Evolutionary conservation across 2,329 filamentous ascomycete genomes (phyloP).

Genomic region (Beauveria sp.): DNA sequence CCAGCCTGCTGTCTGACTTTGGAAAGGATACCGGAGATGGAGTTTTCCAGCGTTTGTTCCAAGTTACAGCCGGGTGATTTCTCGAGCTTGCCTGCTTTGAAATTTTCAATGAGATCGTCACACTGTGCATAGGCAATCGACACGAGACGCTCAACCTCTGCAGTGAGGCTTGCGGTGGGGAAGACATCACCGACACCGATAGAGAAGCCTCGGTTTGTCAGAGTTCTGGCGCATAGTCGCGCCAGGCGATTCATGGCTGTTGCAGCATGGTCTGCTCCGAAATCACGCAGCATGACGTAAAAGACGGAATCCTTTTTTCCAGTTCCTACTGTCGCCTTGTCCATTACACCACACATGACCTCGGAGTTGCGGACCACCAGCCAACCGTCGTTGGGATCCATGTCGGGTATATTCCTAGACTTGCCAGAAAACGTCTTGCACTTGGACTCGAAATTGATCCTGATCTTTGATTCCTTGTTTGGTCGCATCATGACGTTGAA

Average conservation of each 20-base stretch:
- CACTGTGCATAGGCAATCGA: conserved; percentile 71
- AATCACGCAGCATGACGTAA: conserved; percentile 93
- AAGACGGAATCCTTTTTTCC: conserved; percentile 98
- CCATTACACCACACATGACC: conserved; percentile 95
- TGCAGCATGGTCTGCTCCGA: conserved; percentile 80
- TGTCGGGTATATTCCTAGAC: conserved; percentile 51
- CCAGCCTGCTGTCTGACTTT: conserved; percentile 88
- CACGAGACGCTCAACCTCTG: conserved; percentile 69
- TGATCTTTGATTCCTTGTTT: conserved; percentile 72
- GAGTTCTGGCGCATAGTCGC: conserved; percentile 78
- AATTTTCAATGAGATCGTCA: conserved; percentile 74
- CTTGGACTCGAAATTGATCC: conserved; percentile 88
- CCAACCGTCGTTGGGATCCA: conserved; percentile 84
- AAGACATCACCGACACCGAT: conserved; percentile 95
- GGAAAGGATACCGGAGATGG: conserved; percentile 83
- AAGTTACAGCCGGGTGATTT: conserved; percentile 86
- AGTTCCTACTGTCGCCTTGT: conserved; percentile 93
- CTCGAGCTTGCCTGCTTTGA: conserved; percentile 71
- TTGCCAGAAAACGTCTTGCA: conserved; percentile 72
- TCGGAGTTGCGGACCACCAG: conserved; percentile 93
- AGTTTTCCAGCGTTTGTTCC: conserved; percentile 85
- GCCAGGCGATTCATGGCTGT: conserved; percentile 90
- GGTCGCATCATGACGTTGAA: conserved; percentile 89
- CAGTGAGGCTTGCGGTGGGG: conserved; percentile 62
- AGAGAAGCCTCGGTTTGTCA: conserved; percentile 89